These are phyloP conservation scores for Nakazawaea laoshanensis DNA, from an alignment of 805 yeast genomes.

Conservation along the genomic window DNA sequence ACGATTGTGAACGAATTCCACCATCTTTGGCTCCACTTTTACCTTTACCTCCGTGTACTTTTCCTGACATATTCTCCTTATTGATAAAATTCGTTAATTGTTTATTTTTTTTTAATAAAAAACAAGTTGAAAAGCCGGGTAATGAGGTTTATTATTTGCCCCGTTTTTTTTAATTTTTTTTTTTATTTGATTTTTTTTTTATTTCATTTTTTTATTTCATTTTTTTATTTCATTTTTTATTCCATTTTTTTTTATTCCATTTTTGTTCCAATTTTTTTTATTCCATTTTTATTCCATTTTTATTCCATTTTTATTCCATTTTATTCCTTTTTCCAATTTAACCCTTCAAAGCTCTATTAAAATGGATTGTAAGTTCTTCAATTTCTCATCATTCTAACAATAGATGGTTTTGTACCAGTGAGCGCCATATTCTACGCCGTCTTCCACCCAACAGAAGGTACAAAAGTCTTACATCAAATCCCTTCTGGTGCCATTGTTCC, in stretches of 20 bases:
- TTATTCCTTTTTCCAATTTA: no score
- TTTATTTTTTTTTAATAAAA: background rate
- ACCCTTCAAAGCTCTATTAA: no score
- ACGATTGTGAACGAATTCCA: constrained; percentile 57
- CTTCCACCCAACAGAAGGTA: constrained; percentile 93
- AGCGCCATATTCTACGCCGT: constrained; percentile 82
- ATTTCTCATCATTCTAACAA: no score
- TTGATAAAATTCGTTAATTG: background rate
- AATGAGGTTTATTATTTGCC: no score
- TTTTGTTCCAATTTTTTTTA: no score
- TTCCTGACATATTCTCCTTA: constrained; percentile 67
- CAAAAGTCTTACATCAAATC: constrained; percentile 84
- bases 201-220: background rate
- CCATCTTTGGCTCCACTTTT: constrained; percentile 76
- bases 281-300: no score
- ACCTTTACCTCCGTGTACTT: constrained; percentile 86
- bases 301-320: no score
- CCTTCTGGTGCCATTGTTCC: constrained; percentile 66
- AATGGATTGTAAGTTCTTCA: no score
- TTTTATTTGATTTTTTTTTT: background rate
- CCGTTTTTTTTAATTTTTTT: background rate
- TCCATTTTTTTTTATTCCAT: no score
- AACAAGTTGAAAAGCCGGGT: background rate
- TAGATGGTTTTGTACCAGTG: constrained; percentile 78
- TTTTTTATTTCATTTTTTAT: background rate